These are phyloP conservation scores for Populus trichocarpa DNA, from an alignment of 441 rosid genomes.

Conservation along the genomic window DNA sequence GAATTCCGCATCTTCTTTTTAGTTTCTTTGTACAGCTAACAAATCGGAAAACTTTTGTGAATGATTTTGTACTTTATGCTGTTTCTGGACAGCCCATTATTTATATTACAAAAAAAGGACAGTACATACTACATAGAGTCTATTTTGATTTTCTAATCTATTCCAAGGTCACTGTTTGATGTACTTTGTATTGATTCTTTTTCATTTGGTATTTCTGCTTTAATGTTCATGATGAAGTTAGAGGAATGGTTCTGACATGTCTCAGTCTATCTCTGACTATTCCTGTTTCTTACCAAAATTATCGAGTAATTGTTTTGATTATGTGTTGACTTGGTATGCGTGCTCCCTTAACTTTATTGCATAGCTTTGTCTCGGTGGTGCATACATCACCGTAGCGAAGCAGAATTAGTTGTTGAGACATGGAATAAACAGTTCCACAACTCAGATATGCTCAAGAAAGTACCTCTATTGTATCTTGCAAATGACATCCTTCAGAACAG, in stretches of 20 bases:
- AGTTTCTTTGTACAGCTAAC: background rate
- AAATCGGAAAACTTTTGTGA: background rate
- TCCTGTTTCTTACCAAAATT: background rate
- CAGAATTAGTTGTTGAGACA: constrained; percentile 73
- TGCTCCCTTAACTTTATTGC: constrained; percentile 32
- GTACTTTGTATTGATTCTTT: background rate
- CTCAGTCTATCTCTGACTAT: too few species aligned
- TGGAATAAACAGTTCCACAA: constrained; percentile 79
- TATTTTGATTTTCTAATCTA: background rate
- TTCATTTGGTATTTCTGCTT: background rate
- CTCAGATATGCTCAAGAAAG: constrained; percentile 44
- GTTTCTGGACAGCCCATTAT: background rate
- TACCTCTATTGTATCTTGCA: constrained; percentile 9
- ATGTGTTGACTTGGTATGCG: background rate
- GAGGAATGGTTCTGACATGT: background rate
- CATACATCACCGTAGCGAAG: constrained; percentile 81
- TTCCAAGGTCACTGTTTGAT: background rate
- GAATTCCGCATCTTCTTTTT: background rate
- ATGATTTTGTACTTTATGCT: background rate
- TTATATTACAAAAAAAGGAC: background rate
- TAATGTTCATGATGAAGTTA: background rate
- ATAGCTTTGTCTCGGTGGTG: constrained; percentile 89
- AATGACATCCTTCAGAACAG: constrained; percentile 53
- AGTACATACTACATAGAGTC: background rate
- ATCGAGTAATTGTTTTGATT: background rate